These are phyloP conservation scores for Cordyceps javanica DNA, from an alignment of 2,329 filamentous ascomycete species.

Conservation along the genomic window DNA sequence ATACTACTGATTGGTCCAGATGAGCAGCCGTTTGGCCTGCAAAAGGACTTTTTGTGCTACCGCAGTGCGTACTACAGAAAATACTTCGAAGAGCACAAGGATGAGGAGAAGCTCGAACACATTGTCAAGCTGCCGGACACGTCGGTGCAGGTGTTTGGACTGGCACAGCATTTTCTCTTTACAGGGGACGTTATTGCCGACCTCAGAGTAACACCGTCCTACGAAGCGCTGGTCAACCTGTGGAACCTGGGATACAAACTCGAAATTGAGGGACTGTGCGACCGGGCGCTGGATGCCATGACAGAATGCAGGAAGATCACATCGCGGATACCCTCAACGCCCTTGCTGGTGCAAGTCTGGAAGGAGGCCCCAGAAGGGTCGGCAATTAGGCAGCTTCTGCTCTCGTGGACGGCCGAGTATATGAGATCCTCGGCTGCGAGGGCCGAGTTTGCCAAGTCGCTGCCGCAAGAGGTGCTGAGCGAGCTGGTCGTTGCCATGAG, in stretches of 20 bases:
- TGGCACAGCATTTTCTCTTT: slow-evolving; percentile 49
- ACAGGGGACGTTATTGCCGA: slow-evolving; percentile 42
- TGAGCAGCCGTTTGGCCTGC: slow-evolving; percentile 49
- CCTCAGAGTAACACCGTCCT: slow-evolving; percentile 38
- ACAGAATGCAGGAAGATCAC: slow-evolving; percentile 47
- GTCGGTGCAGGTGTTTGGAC: slow-evolving; percentile 45
- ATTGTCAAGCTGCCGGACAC: slow-evolving; percentile 45
- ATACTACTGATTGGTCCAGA: slow-evolving; percentile 48
- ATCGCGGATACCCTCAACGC: slow-evolving; percentile 50
- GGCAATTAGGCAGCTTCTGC: slow-evolving; percentile 50
- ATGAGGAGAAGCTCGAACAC: slow-evolving; percentile 39
- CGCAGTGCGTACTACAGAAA: slow-evolving; percentile 43
- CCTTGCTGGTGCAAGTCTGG: slow-evolving; percentile 56
- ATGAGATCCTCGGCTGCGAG: slow-evolving; percentile 51
- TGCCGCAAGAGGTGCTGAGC: slow-evolving; percentile 56
- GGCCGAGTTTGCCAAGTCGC: slow-evolving; percentile 52
- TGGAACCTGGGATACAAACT: slow-evolving; percentile 52
- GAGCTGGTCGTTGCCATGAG: slow-evolving; percentile 59
- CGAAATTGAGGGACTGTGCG: slow-evolving; percentile 48
- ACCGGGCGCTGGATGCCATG: slow-evolving; percentile 52
- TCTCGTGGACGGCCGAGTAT: slow-evolving; percentile 59
- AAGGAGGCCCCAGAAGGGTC: slow-evolving; percentile 56
- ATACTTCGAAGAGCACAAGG: slow-evolving; percentile 33
- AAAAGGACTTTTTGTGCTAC: slow-evolving; percentile 51
- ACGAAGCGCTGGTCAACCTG: slow-evolving; percentile 47